Base-by-base conservation (phyloP, 192 early-diverging fungal genomes). In the Coemansia sp. region DNA sequence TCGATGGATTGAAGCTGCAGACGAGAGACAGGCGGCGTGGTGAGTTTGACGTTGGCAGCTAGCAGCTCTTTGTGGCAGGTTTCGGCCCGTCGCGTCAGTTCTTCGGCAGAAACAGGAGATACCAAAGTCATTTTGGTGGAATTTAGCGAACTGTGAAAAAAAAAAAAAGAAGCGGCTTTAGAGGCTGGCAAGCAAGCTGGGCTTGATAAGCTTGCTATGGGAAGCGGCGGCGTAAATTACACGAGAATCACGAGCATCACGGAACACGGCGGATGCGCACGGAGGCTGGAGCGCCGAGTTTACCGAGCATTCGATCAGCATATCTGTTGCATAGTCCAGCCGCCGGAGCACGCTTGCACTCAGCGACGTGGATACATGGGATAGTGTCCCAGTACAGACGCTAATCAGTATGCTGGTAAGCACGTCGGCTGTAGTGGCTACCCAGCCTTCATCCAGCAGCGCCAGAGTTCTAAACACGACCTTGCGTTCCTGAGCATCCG, bases 11-110 rank as follows among this genome's bases (percentile, higher is more conserved):
- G 51, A 1, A 74, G 60, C 8, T 37, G 26, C 5, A 74, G 60
- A n/a, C 71, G 71, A 9, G 59, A 66, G 18, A 66, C 46, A 5
- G 71, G 71, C 41, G 60, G 60, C 12, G 56, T 67, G 1, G 71
- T 74, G 16, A 74, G 56, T 28, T 58, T 62, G 28, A 74, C 71
- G 30, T 63, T 63, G 41, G 64, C 64, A 1, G 56, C 46, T 15
- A 74, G 64, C 5, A 64, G 53, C 42, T 66, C 49, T 18, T 60
- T 51, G 43, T 67, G 64, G 56, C 53, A 60, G 2, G 60, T 31
- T 6, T 48, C 45, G 8, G 71, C 71, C 3, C 71, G 63, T 32
- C 40, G 50, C 5, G 32, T 32, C 8, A 73, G 64, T 42, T 59
- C 63, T 17, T 56, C 60, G 1, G 17, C 32, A 5, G 70, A 53